A percentile compares a stretch with the other conserved stretches of the same genome.
phyloP scores from a whole-genome alignment of 2,329 filamentous ascomycete genomes.

The Alternaria sp. region DNA sequence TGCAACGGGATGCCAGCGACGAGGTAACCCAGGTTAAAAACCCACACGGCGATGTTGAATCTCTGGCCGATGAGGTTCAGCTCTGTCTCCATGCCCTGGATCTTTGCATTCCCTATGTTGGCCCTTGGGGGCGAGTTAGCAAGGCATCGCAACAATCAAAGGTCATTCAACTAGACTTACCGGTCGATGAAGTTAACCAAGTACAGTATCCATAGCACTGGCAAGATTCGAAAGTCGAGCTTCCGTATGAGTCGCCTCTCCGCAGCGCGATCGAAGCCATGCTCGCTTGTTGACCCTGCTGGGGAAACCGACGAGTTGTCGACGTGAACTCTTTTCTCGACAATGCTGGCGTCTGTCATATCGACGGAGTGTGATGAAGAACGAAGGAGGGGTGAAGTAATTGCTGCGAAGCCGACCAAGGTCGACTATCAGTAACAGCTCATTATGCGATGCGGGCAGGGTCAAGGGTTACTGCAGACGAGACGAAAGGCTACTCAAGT shows the following conservation, averaged over 20 bases:
- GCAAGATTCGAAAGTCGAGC: conserved; percentile 39
- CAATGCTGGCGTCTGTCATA: conserved; percentile 6
- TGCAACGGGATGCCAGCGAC: conserved; percentile 44
- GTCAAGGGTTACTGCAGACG: not conserved
- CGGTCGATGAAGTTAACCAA: conserved; percentile 44
- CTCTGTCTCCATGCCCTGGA: conserved; percentile 45
- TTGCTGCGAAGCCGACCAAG: not conserved
- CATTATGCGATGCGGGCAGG: not conserved
- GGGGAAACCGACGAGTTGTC: conserved; percentile 12
- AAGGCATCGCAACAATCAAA: not conserved
- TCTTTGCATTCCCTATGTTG: conserved; percentile 46
- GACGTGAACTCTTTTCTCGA: conserved; percentile 18
- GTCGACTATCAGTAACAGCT: not conserved
- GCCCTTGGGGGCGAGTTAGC: conserved; percentile 12
- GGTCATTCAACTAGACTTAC: conserved; percentile 2
- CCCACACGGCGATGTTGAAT: conserved; percentile 48
- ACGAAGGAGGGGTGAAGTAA: not conserved
- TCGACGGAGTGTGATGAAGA: not conserved
- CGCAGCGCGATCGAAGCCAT: conserved; percentile 29
- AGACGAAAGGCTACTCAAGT: not conserved
- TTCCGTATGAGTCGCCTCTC: conserved; percentile 38
- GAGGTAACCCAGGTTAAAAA: conserved; percentile 49
- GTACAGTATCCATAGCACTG: conserved; percentile 43
- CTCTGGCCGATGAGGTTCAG: conserved; percentile 43
- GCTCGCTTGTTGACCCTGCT: conserved; percentile 7